Conservation (phyloP, 768 basidiomycete genomes). For the Coprinellus aureogranulatus region DNA sequence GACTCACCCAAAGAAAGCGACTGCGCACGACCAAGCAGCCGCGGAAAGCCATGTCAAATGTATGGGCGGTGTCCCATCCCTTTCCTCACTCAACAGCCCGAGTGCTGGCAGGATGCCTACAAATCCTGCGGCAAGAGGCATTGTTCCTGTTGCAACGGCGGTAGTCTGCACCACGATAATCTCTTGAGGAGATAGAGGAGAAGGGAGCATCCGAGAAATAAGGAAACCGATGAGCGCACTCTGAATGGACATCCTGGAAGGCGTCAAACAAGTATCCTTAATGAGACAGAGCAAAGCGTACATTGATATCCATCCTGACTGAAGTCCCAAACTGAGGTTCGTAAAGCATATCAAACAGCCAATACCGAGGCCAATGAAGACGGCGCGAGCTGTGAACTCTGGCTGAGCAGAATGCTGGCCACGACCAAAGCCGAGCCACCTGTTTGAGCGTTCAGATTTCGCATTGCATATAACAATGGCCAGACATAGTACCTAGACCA, state of each 20-base stretch:
- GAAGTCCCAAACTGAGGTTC: constrained; percentile 83
- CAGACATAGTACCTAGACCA: too few species aligned
- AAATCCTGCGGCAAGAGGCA: constrained; percentile 83
- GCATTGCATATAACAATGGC: background rate
- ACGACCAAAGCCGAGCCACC: background rate
- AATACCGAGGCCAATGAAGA: constrained; percentile 75
- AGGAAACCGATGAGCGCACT: constrained; percentile 91
- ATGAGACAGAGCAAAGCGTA: constrained; percentile 27
- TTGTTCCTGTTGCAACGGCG: constrained; percentile 89
- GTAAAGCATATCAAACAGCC: constrained; percentile 90
- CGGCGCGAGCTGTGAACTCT: constrained; percentile 54
- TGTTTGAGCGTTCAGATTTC: constrained; percentile 10
- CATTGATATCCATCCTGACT: constrained; percentile 92
- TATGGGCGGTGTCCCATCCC: constrained; percentile 77
- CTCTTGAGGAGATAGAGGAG: constrained; percentile 83
- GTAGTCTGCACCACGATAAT: constrained; percentile 94
- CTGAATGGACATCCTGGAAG: constrained; percentile 86
- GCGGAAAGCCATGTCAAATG: constrained; percentile 70
- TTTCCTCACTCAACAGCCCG: constrained; percentile 65
- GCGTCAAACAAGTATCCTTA: background rate
- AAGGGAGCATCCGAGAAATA: constrained; percentile 69
- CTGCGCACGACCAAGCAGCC: constrained; percentile 82
- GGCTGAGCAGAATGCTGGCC: constrained; percentile 27
- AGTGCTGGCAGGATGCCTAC: constrained; percentile 94
- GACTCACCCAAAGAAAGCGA: constrained; percentile 87